Conservation (phyloP, 169 alveolate genomes). For the Cryptosporidium muris region DNA sequence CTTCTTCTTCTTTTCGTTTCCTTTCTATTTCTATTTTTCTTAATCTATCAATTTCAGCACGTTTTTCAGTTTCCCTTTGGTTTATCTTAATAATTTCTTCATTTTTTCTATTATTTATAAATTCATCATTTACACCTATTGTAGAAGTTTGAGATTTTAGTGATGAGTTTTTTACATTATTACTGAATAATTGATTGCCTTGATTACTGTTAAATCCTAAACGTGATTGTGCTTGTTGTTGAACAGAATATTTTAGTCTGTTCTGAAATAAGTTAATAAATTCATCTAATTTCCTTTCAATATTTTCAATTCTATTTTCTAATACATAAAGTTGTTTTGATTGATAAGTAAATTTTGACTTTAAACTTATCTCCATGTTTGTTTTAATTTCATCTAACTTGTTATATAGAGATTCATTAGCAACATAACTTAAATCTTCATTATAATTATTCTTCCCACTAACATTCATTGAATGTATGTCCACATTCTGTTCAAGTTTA, state of each 20-base stretch:
- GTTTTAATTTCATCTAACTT: neutral
- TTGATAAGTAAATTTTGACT: constrained; percentile 13
- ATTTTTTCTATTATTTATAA: neutral
- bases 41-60: constrained; percentile 57
- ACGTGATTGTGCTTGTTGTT: neutral
- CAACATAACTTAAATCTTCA: neutral
- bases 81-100: constrained; percentile 11
- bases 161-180: neutral
- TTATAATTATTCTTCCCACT: neutral
- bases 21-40: constrained; percentile 54
- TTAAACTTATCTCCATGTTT: neutral
- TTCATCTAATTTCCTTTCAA: constrained; percentile 43
- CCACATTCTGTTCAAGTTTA: too few species aligned
- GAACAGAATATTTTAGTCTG: constrained; percentile 1
- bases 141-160: neutral
- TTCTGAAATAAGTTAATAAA: constrained; percentile 13
- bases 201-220: neutral
- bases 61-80: constrained; percentile 52
- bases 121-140: neutral
- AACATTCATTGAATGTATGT: too few species aligned
- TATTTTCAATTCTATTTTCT: constrained; percentile 7
- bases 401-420: neutral
- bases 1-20: constrained; percentile 47
- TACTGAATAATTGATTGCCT: constrained; percentile 11
- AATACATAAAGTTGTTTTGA: constrained; percentile 15